These are phyloP conservation scores for Phytophthora foliorum DNA, from an alignment of 352 stramenopile genomes.

Conservation along the genomic window DNA sequence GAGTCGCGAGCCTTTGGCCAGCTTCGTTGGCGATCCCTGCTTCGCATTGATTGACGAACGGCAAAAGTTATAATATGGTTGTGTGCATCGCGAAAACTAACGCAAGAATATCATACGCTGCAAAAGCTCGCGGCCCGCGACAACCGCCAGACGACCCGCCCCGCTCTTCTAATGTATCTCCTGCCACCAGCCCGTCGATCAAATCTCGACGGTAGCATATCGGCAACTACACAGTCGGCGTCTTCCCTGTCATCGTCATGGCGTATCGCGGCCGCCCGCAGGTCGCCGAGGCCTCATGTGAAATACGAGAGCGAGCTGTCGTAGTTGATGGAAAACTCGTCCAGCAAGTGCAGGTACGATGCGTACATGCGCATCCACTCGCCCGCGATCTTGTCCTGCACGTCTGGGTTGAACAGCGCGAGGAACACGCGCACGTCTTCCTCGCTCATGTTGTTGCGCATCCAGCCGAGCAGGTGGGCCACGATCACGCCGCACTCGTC, in stretches of 20 bases:
- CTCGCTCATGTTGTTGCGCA: constrained; percentile 65
- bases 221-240: too few relatives aligned
- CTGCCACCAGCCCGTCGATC: not conserved
- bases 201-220: not conserved
- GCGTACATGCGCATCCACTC: constrained; percentile 81
- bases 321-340: constrained; percentile 74
- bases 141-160: constrained; percentile 27
- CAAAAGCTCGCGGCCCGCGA: constrained; percentile 26
- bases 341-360: constrained; percentile 67
- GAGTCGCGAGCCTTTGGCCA: too few relatives aligned
- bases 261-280: constrained; percentile 8
- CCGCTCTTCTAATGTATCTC: constrained; percentile 23
- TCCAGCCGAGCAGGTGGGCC: constrained; percentile 75
- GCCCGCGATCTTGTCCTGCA: constrained; percentile 65
- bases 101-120: constrained; percentile 30
- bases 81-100: constrained; percentile 20
- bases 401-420: constrained; percentile 57
- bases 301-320: constrained; percentile 73
- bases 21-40: too few relatives aligned
- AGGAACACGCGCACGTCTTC: constrained; percentile 63
- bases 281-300: constrained; percentile 44
- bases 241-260: too few relatives aligned
- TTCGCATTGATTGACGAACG: too few relatives aligned
- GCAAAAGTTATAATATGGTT: constrained; percentile 28
- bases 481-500: constrained; percentile 62